These are phyloP conservation scores for sweet orange (Citrus sinensis) DNA, from an alignment of 345 rosid genomes.

Conservation along the genomic window DVS_A1.0 CM039165.1:38558501-38559000, in stretches of 20 bases:
- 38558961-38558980: conserved; percentile 34
- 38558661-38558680: conserved; percentile 58
- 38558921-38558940: conserved; percentile 37
- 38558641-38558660: conserved; percentile 46
- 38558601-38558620: too few relatives aligned
- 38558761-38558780: not conserved
- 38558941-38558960: not conserved
- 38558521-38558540: too few relatives aligned
- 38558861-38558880: conserved; percentile 36
- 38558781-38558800: too few relatives aligned
- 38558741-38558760: not conserved
- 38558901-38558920: conserved; percentile 42
- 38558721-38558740: not conserved
- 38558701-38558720: not conserved
- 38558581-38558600: too few relatives aligned
- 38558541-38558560: too few relatives aligned
- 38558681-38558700: conserved; percentile 55
- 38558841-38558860: conserved; percentile 55
- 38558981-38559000: conserved; percentile 18
- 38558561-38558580: too few relatives aligned
- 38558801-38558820: conserved; percentile 9
- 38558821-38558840: conserved; percentile 66
- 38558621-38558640: conserved; percentile 30
- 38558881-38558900: conserved; percentile 42
- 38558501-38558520: too few relatives aligned